Percentiles rank a stretch among this genome's conserved stretches.
These are phyloP conservation scores for Ogataea populi-albae DNA, from an alignment of 805 yeast genomes.

Conservation along the genomic window DNA sequence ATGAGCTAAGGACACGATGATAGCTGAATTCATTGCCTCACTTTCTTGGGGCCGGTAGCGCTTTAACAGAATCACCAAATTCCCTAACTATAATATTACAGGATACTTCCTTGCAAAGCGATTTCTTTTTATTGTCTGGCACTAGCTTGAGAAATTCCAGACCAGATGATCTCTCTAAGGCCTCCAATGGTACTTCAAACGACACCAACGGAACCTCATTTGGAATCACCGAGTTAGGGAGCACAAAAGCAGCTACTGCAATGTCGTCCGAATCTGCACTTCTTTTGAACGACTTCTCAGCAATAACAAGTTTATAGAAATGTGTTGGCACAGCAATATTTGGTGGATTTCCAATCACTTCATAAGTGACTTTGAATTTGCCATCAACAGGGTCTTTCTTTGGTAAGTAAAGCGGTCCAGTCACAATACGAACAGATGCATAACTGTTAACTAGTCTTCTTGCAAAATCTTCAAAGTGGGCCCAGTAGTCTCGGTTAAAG, in stretches of 20 bases:
- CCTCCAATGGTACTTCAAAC: conserved; percentile 87
- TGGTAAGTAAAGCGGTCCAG: conserved; percentile 93
- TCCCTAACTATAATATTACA: conserved; percentile 84
- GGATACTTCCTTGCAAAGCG: conserved; percentile 73
- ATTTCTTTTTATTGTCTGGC: conserved; percentile 52
- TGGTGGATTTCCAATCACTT: conserved; percentile 96
- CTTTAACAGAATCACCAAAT: conserved; percentile 47
- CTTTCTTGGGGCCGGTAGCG: conserved; percentile 26
- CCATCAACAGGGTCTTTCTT: conserved; percentile 70
- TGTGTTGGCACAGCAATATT: conserved; percentile 97
- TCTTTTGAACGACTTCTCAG: conserved; percentile 53
- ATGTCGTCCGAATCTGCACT: conserved; percentile 41
- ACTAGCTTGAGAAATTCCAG: conserved; percentile 72
- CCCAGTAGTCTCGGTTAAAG: conserved; percentile 97
- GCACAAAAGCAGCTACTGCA: conserved; percentile 87
- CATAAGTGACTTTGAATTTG: conserved; percentile 80
- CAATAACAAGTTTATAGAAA: conserved; percentile 86
- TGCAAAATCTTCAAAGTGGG: conserved; percentile 88
- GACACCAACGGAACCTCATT: conserved; percentile 67
- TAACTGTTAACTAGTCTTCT: conserved; percentile 73
- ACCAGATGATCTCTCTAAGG: conserved; percentile 85
- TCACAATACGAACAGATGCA: conserved; percentile 76
- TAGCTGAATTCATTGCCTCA: conserved; percentile 4
- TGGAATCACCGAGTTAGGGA: conserved; percentile 81
- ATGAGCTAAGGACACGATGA: neutral